Percentiles rank a stretch among this genome's conserved stretches.
Evolutionary conservation across 2,329 filamentous ascomycete genomes (phyloP).

Genomic region (Colletotrichum sp.): DNA sequence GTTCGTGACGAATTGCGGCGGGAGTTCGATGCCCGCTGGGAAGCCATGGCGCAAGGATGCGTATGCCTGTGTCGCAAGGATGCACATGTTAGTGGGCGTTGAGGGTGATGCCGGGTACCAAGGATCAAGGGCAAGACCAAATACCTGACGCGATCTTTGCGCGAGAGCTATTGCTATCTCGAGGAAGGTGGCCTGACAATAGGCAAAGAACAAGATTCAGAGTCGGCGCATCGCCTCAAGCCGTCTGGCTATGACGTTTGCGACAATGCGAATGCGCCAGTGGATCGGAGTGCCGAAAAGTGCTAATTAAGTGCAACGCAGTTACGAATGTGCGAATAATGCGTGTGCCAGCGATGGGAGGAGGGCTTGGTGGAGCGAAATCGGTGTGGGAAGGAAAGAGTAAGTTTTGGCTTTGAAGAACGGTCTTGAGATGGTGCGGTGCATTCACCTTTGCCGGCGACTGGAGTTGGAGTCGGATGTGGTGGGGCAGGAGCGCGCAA

Average conservation of each 20-base stretch:
- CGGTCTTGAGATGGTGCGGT: not conserved
- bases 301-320: not conserved
- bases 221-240: not conserved
- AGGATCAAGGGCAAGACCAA: not conserved
- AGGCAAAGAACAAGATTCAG: not conserved
- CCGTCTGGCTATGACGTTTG: conserved; percentile 13
- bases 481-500: conserved; percentile 5
- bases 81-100: not conserved
- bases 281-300: not conserved
- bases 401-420: not conserved
- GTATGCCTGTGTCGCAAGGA: not conserved
- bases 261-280: not conserved
- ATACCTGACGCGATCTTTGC: not conserved
- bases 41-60: conserved; percentile 3
- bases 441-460: not conserved
- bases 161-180: not conserved
- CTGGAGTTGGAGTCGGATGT: conserved; percentile 2
- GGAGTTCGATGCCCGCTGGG: not conserved
- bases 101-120: not conserved
- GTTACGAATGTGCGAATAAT: not conserved
- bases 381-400: not conserved
- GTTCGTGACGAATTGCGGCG: conserved; percentile 4
- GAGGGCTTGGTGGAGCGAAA: not conserved
- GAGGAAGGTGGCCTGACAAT: not conserved
- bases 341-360: not conserved